Evolutionary conservation across 441 rosid species (phyloP), one percentile per base, ranked within the genome.

Genomic region (Metrosideros polymorpha): DNA sequence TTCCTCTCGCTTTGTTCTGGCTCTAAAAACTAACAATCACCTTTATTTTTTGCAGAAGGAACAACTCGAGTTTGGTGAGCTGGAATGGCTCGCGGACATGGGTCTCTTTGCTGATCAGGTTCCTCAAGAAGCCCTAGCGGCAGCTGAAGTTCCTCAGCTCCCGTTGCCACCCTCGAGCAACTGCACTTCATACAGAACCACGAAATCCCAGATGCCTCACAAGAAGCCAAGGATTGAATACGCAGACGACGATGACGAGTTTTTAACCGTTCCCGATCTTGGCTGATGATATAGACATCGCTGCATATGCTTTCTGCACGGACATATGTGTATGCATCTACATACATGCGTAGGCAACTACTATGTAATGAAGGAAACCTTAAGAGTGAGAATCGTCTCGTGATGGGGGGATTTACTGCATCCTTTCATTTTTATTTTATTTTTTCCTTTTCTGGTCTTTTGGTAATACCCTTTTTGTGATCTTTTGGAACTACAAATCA

Each of bases 111-210:
- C 91, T 19, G 98, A 96, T 49, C 93, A 95, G 49, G 87, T 91
- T 82, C 89, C 96, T 63, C 91, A 93, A 71, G 98, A 95, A 87
- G 89, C 95, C 71, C 83, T 94, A 83, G 92, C 94, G 47, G 93
- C 93, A 42, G 94, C 96, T 32, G 95, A 94, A 89, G 99, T 98
- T 63, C 99, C 99, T 27, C 96, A 98, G 86, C 94, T 98, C 84
- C 93, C 96, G 1, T 87, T 90, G 30, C 75, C 92, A 4, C 90
- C 91, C 85, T 75, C 89, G 35, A 86, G 85, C 86, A 89, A 86
- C 87, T 61, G 84, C 71, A 87, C 85, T 87, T 83, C 95, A 8
- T 87, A 83, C 88, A 91, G 93, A 87, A 91, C 95, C 4, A 59
- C 89, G 85, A 96, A 94, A 84, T 91, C 91, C 53, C 89, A 84